Evolutionary conservation across 257 asterid species (phyloP).

Genomic region (Nicotiana tabacum): DNA sequence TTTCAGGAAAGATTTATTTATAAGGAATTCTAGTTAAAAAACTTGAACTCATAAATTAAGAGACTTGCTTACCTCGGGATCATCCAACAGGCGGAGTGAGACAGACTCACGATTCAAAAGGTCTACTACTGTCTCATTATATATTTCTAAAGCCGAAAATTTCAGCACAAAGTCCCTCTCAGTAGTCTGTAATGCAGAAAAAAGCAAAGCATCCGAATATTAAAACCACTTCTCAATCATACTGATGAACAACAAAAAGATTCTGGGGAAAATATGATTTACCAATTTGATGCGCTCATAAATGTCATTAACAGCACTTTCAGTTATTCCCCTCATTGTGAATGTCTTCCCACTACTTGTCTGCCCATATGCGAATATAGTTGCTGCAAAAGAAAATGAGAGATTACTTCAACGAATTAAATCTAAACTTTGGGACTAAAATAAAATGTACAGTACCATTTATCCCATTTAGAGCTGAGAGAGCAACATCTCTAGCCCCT

Average conservation of each 20-base stretch:
- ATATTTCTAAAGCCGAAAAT: conserved; percentile 91
- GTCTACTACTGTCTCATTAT: conserved; percentile 91
- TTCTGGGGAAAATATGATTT: conserved; percentile 17
- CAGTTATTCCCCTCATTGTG: conserved; percentile 94
- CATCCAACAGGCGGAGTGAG: conserved; percentile 83
- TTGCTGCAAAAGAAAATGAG: conserved; percentile 43
- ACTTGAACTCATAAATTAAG: not conserved
- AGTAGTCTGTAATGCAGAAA: conserved; percentile 43
- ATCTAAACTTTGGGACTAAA: not conserved
- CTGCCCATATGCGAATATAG: conserved; percentile 94
- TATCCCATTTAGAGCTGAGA: conserved; percentile 85
- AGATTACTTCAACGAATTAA: too few relatives aligned
- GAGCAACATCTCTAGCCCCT: conserved; percentile 89
- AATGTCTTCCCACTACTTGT: conserved; percentile 96
- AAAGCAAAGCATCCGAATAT: conserved; percentile 10
- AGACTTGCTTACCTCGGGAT: conserved; percentile 61
- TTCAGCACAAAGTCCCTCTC: conserved; percentile 78
- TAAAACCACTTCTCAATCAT: not conserved
- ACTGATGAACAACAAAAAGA: not conserved
- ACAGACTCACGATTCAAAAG: conserved; percentile 83
- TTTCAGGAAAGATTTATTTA: conserved; percentile 5
- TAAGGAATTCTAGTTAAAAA: not conserved
- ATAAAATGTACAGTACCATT: conserved; percentile 46
- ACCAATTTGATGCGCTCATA: conserved; percentile 67
- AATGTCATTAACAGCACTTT: conserved; percentile 74